Percentiles rank a stretch among this genome's conserved stretches.
These are phyloP conservation scores for rapeseed (Brassica napus) DNA, from an alignment of 345 rosid genomes.

Conservation along the genomic window DNA sequence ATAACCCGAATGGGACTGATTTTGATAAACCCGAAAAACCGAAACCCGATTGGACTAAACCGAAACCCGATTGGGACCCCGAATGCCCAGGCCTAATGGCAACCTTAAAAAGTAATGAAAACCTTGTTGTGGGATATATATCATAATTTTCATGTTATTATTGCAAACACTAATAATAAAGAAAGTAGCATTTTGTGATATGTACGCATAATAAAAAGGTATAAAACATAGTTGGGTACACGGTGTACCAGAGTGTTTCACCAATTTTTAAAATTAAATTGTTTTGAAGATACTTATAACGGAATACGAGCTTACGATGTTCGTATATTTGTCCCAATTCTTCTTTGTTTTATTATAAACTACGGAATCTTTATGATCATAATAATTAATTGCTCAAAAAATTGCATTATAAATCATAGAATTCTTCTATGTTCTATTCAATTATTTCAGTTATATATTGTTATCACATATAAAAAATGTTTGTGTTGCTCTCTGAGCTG, in stretches of 20 bases:
- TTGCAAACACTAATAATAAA: background rate
- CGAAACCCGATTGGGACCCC: too few relatives aligned
- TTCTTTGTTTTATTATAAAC: background rate
- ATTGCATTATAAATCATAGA: background rate
- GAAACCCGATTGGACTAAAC: too few relatives aligned
- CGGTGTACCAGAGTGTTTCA: background rate
- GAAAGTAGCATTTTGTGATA: constrained; percentile 9
- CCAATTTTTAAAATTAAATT: background rate
- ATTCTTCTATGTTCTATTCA: constrained; percentile 22
- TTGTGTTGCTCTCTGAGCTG: constrained; percentile 39
- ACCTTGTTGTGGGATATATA: background rate
- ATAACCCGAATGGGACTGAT: too few relatives aligned
- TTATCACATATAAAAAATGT: constrained; percentile 4
- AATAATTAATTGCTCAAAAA: background rate
- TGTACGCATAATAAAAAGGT: background rate
- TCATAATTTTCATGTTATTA: background rate
- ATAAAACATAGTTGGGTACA: background rate
- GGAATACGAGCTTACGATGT: background rate
- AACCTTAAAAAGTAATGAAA: background rate
- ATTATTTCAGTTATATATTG: background rate
- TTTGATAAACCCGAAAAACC: too few relatives aligned
- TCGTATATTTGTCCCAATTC: background rate
- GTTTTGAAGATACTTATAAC: background rate
- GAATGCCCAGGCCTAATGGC: too few relatives aligned
- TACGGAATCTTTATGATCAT: constrained; percentile 13